Percentiles rank a stretch among this genome's conserved stretches.
phyloP scores from a whole-genome alignment of 2,329 filamentous ascomycete species.

The Nothophaeocryptopus gaeumannii region DNA sequence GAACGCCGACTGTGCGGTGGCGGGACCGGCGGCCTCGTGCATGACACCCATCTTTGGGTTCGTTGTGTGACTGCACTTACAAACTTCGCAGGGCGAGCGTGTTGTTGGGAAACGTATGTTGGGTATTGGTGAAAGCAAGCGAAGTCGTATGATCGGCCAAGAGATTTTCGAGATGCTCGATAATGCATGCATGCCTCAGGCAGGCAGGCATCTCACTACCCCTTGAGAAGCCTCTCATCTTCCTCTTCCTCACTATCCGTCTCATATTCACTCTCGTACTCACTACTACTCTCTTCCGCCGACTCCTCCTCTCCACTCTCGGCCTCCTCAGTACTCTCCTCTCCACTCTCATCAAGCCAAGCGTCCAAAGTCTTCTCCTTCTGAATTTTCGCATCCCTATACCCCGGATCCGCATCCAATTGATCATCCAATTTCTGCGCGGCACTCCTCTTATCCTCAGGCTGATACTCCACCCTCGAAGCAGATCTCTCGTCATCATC shows the following conservation, averaged over 20 bases:
- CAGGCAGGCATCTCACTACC: neutral
- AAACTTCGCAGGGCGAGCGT: no score
- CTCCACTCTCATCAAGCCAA: conserved; percentile 70
- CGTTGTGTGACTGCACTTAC: no score
- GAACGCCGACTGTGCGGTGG: no score
- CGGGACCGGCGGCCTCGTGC: no score
- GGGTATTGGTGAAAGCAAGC: no score
- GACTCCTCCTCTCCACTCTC: conserved; percentile 54
- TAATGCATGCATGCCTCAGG: no score
- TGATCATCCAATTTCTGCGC: conserved; percentile 64
- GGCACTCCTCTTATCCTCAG: conserved; percentile 34
- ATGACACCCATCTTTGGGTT: no score
- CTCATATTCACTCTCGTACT: conserved; percentile 52
- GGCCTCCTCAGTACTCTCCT: conserved; percentile 56
- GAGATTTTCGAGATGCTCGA: no score
- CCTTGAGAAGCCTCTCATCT: conserved; percentile 11
- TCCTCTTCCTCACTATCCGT: conserved; percentile 46
- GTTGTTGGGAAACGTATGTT: no score
- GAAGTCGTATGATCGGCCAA: no score
- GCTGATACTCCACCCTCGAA: conserved; percentile 37
- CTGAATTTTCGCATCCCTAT: conserved; percentile 48
- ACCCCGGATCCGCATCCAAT: conserved; percentile 41
- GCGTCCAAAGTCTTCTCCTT: conserved; percentile 84
- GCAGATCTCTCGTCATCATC: conserved; percentile 46
- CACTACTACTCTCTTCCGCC: conserved; percentile 45